These are phyloP conservation scores for Bruguiera sexangula DNA, from an alignment of 345 rosid species.

Conservation along the genomic window DNA sequence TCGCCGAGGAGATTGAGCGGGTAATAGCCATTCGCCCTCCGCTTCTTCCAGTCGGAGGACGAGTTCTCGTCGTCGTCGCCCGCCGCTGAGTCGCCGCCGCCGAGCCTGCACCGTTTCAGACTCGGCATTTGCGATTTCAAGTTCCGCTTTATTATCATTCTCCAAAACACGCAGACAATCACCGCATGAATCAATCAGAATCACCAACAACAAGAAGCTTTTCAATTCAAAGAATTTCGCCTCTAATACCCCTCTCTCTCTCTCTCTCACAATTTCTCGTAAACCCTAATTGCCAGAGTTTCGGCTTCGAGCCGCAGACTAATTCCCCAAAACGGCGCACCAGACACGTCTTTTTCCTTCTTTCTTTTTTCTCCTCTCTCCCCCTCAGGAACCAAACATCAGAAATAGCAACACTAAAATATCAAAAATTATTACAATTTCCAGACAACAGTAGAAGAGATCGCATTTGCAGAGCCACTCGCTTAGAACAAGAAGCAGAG, in stretches of 20 bases:
- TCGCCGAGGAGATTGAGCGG: slow-evolving; percentile 69
- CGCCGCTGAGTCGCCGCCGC: slow-evolving; percentile 21
- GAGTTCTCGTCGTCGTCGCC: slow-evolving; percentile 48
- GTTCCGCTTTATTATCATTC: slow-evolving; percentile 86
- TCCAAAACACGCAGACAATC: slow-evolving; percentile 2
- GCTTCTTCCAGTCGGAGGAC: slow-evolving; percentile 47
- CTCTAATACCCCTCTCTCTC: slow-evolving; percentile 9
- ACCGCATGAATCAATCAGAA: slow-evolving; percentile 18
- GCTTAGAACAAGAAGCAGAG: slow-evolving; percentile 9
- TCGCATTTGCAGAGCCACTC: slow-evolving; percentile 14
- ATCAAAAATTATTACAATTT: neutral
- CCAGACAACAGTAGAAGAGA: slow-evolving; percentile 20
- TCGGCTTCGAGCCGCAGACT: neutral
- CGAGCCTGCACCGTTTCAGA: slow-evolving; percentile 62
- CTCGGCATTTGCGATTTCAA: slow-evolving; percentile 90
- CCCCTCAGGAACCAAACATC: neutral
- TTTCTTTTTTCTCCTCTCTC: too few species aligned
- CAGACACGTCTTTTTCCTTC: slow-evolving; percentile 1
- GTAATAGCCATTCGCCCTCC: slow-evolving; percentile 54
- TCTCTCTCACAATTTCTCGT: neutral
- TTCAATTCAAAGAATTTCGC: neutral
- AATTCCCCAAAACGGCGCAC: neutral
- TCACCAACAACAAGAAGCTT: slow-evolving; percentile 4
- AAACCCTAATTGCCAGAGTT: slow-evolving; percentile 50
- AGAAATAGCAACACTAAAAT: neutral